Evolutionary conservation across 2,329 filamentous ascomycete species (phyloP).

Genomic region (Domatiomyces globalis): DNA sequence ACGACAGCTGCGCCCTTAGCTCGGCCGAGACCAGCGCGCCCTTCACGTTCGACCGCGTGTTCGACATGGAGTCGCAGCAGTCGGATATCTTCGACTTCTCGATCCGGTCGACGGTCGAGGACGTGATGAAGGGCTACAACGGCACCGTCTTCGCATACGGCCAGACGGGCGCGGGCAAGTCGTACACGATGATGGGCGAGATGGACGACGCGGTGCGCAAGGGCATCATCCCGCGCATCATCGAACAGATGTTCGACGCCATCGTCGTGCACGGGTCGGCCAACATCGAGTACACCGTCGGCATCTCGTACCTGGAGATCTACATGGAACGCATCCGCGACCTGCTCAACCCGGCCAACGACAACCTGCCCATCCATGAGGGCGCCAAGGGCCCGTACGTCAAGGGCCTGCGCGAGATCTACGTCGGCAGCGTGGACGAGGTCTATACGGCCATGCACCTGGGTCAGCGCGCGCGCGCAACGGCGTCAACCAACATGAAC

Average conservation of each 20-base stretch:
- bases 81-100: conserved; percentile 96
- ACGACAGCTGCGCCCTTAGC: conserved; percentile 55
- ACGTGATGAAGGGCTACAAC: conserved; percentile 98
- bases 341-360: conserved; percentile 79
- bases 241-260: conserved; percentile 93
- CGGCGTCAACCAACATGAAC: conserved; percentile 98
- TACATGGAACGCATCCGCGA: conserved; percentile 99
- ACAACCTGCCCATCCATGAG: conserved; percentile 94
- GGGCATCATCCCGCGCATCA: conserved; percentile 91
- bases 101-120: conserved; percentile 87
- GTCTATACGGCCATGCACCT: conserved; percentile 95
- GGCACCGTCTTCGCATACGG: conserved; percentile 90
- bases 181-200: conserved; percentile 97
- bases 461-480: conserved; percentile 77
- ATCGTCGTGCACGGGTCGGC: conserved; percentile 71
- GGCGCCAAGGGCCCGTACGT: conserved; percentile 96
- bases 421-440: conserved; percentile 87
- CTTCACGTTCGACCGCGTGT: conserved; percentile 96
- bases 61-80: conserved; percentile 84
- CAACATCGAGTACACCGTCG: conserved; percentile 96
- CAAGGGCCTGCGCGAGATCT: conserved; percentile 85
- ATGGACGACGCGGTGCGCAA: conserved; percentile 80
- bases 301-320: conserved; percentile 98
- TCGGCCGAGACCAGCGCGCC: conserved; percentile 67
- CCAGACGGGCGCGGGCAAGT: conserved; percentile 96